Percentiles rank a stretch among this genome's conserved stretches.
Evolutionary conservation across 768 basidiomycete species (phyloP).

Genomic region (Pulveroboletus sp.): DNA sequence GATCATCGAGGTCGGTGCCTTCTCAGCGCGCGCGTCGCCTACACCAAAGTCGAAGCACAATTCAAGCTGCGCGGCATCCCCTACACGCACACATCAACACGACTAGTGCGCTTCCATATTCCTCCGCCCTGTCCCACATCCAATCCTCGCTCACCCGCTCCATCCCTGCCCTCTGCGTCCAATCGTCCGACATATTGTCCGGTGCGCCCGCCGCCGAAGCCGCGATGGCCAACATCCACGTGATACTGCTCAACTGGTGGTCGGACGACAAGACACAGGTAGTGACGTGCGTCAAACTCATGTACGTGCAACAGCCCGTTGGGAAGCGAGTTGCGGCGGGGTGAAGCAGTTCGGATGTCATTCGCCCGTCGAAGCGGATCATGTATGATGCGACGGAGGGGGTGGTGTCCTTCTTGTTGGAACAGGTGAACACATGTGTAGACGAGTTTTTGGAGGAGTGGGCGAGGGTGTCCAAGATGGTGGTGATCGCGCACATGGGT

Average conservation of each 20-base stretch:
- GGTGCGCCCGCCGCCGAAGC: constrained; percentile 86
- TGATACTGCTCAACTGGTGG: constrained; percentile 92
- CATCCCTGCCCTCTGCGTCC: constrained; percentile 80
- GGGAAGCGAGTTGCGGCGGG: constrained; percentile 60
- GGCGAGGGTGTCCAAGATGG: constrained; percentile 90
- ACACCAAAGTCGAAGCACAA: constrained; percentile 83
- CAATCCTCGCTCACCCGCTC: constrained; percentile 74
- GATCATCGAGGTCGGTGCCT: neutral
- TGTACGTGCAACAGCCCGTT: constrained; percentile 83
- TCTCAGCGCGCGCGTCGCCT: constrained; percentile 81
- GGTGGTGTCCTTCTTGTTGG: constrained; percentile 83
- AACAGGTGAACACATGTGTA: constrained; percentile 83
- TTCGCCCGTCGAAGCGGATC: constrained; percentile 82
- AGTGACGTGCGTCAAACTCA: constrained; percentile 85
- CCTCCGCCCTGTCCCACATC: constrained; percentile 48
- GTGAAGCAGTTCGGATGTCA: constrained; percentile 49
- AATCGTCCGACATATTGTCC: constrained; percentile 74
- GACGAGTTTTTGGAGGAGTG: constrained; percentile 90
- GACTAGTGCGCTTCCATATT: constrained; percentile 35
- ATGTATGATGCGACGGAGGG: constrained; percentile 88
- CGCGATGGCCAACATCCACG: constrained; percentile 87
- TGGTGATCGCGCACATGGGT: constrained; percentile 90
- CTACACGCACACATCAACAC: constrained; percentile 73
- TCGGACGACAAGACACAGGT: constrained; percentile 75
- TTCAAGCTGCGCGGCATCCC: constrained; percentile 79